Evolutionary conservation across 352 stramenopile genomes (phyloP), one percentile per base, ranked within the genome.

Genomic region (Thalassiosira exigua): DNA sequence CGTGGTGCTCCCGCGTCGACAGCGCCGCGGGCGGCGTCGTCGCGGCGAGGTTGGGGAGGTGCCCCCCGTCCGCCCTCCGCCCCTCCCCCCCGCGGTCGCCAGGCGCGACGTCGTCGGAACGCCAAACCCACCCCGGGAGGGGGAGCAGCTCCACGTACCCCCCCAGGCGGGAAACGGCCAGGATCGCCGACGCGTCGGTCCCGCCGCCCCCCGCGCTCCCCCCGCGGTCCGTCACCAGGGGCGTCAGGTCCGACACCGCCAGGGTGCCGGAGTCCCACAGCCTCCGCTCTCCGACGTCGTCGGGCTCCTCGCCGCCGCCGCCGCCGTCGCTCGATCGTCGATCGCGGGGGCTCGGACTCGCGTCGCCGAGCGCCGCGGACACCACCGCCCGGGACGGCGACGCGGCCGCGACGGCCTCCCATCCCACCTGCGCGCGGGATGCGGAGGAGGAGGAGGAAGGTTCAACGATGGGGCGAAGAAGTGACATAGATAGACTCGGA

Each of bases 121-220:
- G 42, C 82, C 86, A 92, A n/a, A 94, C 44, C 52, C 67, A 64
- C 19, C 48, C 68, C 17, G 86, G 80, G 1, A 94, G 12, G 21
- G 82, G 80, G 21, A 94, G 24, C 3, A 94, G 51, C 73, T 94
- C 89, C 17, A 94, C 75, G 48, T 75, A 90, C 12, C 82, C 89
- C 21, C 89, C 86, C 50, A 94, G 46, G 42, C 89, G 77, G 26
- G 78, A 80, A n/a, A 94, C 67, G n/a, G 58, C 80, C 24, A 94
- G 42, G 19, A 80, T 58, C 29, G 62, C 69, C 5, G 54, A 69
- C 21, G 46, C 17, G 12, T 19, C 27, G 11, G 33, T 19, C 42
- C 32, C 26, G 22, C 9, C 2, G 32, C 21, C 12, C 42, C 22
- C 51, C n/a, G 29, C 22, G 22, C 9, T 2, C 21, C 21, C 12